phyloP scores from a whole-genome alignment of 192 early-diverging fungal genomes.

The Backusella liffmaniae region DNA sequence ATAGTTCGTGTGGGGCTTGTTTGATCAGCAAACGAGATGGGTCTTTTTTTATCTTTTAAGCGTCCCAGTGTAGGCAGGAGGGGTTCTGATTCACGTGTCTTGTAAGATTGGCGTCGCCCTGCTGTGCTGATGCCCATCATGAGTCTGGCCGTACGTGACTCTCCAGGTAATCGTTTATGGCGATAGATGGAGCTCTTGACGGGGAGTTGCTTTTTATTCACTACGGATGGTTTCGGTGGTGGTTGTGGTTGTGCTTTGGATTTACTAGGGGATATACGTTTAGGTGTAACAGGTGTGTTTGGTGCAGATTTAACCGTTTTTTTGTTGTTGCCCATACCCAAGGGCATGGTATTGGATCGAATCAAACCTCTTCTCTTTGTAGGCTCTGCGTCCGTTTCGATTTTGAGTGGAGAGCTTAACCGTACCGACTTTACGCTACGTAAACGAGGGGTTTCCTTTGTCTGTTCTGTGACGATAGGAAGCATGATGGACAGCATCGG shows the following conservation, averaged over 20 bases:
- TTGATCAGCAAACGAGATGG: slow-evolving; percentile 11
- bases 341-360: slow-evolving; percentile 12
- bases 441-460: not conserved
- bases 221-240: not conserved
- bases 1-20: not conserved
- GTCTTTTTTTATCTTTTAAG: slow-evolving; percentile 11
- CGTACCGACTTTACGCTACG: not conserved
- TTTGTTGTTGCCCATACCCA: not conserved
- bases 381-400: not conserved
- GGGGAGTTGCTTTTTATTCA: slow-evolving; percentile 6
- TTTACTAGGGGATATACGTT: slow-evolving; percentile 2
- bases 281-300: not conserved
- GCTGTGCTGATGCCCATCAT: slow-evolving; percentile 28
- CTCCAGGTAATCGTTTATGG: slow-evolving; percentile 20
- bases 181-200: slow-evolving; percentile 12
- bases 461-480: not conserved
- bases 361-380: not conserved
- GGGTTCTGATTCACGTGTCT: not conserved
- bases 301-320: not conserved
- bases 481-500: slow-evolving; percentile 13
- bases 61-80: not conserved
- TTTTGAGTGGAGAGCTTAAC: not conserved
- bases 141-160: slow-evolving; percentile 24
- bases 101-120: not conserved
- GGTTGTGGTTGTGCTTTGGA: not conserved